These are phyloP conservation scores for Puccinia polysora DNA, from an alignment of 1,284 basidiomycete genomes.

Conservation along the genomic window DNA sequence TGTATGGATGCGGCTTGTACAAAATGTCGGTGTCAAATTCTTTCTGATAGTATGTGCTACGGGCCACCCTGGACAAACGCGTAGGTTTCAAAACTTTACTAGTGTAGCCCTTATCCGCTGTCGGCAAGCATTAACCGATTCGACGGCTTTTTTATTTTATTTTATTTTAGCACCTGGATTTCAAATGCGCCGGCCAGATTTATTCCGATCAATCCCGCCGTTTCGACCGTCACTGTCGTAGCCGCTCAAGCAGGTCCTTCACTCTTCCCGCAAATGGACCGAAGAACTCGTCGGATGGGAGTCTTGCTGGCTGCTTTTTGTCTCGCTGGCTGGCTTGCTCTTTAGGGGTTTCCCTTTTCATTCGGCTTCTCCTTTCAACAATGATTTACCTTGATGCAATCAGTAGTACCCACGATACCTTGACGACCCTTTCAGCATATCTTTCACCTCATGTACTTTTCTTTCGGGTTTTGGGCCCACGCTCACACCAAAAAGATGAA, in stretches of 20 bases:
- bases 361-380: too few species aligned
- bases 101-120: not conserved
- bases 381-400: too few species aligned
- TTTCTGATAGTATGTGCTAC: constrained; percentile 23
- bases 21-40: constrained; percentile 41
- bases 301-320: not conserved
- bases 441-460: constrained; percentile 4
- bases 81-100: not conserved
- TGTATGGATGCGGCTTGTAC: constrained; percentile 27
- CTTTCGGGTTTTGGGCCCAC: not conserved
- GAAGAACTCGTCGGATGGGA: constrained; percentile 1
- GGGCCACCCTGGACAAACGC: constrained; percentile 32
- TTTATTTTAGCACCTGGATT: not conserved
- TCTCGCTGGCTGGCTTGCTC: constrained; percentile 14
- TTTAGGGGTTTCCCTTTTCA: not conserved
- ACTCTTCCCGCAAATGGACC: not conserved
- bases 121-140: not conserved
- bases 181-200: constrained; percentile 24
- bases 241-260: constrained; percentile 24
- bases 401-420: too few species aligned
- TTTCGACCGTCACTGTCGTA: constrained; percentile 26
- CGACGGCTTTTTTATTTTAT: not conserved
- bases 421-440: not conserved
- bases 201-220: constrained; percentile 28
- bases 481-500: not conserved